Evolutionary conservation across 352 stramenopile species (phyloP), one percentile per base, ranked within the genome.

Genomic region (Globisporangium perplexum): DNA sequence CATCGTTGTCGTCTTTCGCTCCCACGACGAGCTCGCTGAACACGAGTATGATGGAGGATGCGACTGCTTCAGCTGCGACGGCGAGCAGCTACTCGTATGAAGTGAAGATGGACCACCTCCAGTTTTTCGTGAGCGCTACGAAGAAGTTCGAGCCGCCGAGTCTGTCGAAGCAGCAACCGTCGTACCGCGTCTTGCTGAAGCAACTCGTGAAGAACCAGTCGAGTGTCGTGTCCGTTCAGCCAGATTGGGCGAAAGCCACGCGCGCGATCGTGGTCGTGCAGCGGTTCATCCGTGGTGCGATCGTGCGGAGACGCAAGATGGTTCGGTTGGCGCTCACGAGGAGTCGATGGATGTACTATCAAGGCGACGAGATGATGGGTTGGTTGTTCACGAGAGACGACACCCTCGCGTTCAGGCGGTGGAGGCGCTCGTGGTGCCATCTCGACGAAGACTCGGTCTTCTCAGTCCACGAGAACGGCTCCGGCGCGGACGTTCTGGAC

Each of bases 351-450:
- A 57, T 75, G 54, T 74, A 78, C 31, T 83, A 77, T 49, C 55
- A 79, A 72, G 67, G 69, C 3, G 74, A 73, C 26, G 77, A 88
- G 35, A 71, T 76, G 48, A 88, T 90, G 72, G 82, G 86, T 2
- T 95, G 86, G 86, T 56, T 95, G 30, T 95, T 86, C 57, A 86
- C 71, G 7, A 56, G 83, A 60, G 86, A 94, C 42, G 82, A 93
- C 39, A 88, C 78, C 15, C 72, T 95, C 11, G 80, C 86, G 23
- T 95, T 95, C 57, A 77, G 76, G 55, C 71, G 86, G 24, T 95
- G 86, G 86, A 75, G 80, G 49, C 76, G 85, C 17, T 83, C 71
- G 10, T 95, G 82, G 82, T 93, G 85, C 49, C 80, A 89, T 45
- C 50, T 94, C 1, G 77, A 91, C 41, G 66, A 86, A 18, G 64